Percentiles rank a stretch among this genome's conserved stretches.
phyloP scores from a whole-genome alignment of 371 early-diverging fungal genomes.

The Mortierella sp. region DNA sequence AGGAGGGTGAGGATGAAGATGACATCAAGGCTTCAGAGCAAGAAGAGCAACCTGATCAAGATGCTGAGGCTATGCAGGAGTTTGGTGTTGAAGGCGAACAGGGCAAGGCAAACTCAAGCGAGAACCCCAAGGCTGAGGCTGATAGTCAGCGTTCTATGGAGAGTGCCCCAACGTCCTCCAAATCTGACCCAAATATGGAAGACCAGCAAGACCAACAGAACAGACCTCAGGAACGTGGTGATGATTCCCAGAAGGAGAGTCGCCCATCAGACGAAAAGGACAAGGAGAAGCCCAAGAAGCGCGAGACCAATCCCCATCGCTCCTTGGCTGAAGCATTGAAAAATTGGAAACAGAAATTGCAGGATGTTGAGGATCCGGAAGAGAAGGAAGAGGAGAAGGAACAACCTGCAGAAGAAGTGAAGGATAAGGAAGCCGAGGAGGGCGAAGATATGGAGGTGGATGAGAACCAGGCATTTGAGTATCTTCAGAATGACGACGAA shows the following conservation, averaged over 20 bases:
- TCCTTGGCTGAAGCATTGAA: conserved; percentile 92
- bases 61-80: conserved; percentile 68
- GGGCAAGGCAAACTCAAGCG: conserved; percentile 67
- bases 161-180: conserved; percentile 47
- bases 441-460: conserved; percentile 66
- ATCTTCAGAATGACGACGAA: conserved; percentile 81
- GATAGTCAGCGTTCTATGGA: conserved; percentile 59
- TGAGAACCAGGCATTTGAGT: conserved; percentile 79
- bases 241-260: conserved; percentile 47
- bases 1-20: conserved; percentile 62
- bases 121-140: conserved; percentile 65
- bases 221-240: conserved; percentile 49
- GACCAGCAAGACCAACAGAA: conserved; percentile 56
- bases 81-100: conserved; percentile 79
- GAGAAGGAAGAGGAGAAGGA: conserved; percentile 63
- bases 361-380: conserved; percentile 68
- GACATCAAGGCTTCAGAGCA: conserved; percentile 59
- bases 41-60: conserved; percentile 66
- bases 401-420: conserved; percentile 56
- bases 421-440: conserved; percentile 62
- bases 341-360: conserved; percentile 88
- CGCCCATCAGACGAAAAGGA: conserved; percentile 58
- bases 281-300: conserved; percentile 58
- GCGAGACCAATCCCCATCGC: conserved; percentile 78
- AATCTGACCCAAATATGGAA: conserved; percentile 45